These are phyloP conservation scores for Sugiyamaella sp. DNA, from an alignment of 1,139 yeast species.

Conservation along the genomic window DNA sequence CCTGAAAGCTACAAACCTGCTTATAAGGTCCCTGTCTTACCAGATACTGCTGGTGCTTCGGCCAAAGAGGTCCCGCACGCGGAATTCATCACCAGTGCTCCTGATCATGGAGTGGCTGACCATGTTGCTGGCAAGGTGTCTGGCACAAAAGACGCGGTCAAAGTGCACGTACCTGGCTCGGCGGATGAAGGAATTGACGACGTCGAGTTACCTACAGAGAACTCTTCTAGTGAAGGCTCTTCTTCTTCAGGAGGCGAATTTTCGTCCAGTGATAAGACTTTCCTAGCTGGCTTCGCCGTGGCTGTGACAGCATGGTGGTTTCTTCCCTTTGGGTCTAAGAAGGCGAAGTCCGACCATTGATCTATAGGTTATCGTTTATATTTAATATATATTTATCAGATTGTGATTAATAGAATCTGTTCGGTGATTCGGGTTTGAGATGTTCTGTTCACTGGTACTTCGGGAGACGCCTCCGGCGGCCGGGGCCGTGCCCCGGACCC, in stretches of 20 bases:
- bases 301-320: constrained; percentile 44
- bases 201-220: constrained; percentile 18
- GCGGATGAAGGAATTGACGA: constrained; percentile 22
- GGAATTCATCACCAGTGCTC: constrained; percentile 33
- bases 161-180: constrained; percentile 24
- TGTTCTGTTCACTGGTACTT: no score
- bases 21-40: constrained; percentile 46
- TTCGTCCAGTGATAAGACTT: constrained; percentile 37
- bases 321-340: constrained; percentile 31
- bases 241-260: constrained; percentile 24
- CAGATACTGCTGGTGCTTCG: constrained; percentile 35
- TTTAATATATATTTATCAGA: no score
- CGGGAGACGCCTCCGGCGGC: no score
- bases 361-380: no score
- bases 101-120: constrained; percentile 34
- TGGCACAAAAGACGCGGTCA: constrained; percentile 26
- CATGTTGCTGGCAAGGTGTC: constrained; percentile 22
- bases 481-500: no score
- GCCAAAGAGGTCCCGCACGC: constrained; percentile 31
- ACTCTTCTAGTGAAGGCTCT: constrained; percentile 1
- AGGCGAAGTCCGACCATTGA: constrained; percentile 26
- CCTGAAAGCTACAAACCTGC: constrained; percentile 36
- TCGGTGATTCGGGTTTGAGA: no score
- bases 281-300: constrained; percentile 39
- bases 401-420: no score